phyloP scores from a whole-genome alignment of 305 asterid species.

The Fraxinus nigra region DNA sequence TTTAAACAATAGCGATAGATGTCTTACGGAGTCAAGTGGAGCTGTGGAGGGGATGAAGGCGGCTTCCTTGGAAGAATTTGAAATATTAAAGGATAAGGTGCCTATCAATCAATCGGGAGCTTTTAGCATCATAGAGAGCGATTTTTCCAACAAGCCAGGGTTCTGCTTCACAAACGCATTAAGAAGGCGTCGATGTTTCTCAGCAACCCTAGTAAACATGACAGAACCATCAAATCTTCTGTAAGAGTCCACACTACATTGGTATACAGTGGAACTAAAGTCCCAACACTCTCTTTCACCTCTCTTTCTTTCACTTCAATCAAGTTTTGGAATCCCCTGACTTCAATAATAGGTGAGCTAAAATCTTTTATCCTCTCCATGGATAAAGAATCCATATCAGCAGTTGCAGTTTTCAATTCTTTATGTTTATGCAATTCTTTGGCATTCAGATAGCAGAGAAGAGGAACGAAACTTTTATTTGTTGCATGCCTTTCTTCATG shows the following conservation, averaged over 20 bases:
- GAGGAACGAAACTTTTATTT: too few relatives aligned
- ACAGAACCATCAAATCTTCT: slow-evolving; percentile 68
- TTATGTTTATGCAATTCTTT: too few relatives aligned
- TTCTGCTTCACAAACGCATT: slow-evolving; percentile 96
- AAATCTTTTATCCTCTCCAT: too few relatives aligned
- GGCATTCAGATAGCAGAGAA: too few relatives aligned
- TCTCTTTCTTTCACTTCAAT: slow-evolving; percentile 64
- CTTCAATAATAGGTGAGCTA: too few relatives aligned
- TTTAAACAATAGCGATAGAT: neutral
- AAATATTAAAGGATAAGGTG: neutral
- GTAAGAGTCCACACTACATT: slow-evolving; percentile 43
- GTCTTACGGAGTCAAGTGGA: neutral
- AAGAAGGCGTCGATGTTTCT: slow-evolving; percentile 89
- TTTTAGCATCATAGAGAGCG: slow-evolving; percentile 89
- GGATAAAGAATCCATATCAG: too few relatives aligned
- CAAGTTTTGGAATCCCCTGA: too few relatives aligned
- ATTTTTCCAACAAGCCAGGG: slow-evolving; percentile 86
- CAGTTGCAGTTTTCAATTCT: too few relatives aligned
- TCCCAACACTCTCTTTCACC: slow-evolving; percentile 64
- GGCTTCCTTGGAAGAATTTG: neutral
- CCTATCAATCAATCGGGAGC: slow-evolving; percentile 68
- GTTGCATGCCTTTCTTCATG: too few relatives aligned
- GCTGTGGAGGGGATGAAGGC: neutral
- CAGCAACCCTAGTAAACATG: slow-evolving; percentile 82
- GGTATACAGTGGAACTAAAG: slow-evolving; percentile 14